phyloP scores from a whole-genome alignment of 2,329 filamentous ascomycete species.

The Dactylellina haptotyla region DNA sequence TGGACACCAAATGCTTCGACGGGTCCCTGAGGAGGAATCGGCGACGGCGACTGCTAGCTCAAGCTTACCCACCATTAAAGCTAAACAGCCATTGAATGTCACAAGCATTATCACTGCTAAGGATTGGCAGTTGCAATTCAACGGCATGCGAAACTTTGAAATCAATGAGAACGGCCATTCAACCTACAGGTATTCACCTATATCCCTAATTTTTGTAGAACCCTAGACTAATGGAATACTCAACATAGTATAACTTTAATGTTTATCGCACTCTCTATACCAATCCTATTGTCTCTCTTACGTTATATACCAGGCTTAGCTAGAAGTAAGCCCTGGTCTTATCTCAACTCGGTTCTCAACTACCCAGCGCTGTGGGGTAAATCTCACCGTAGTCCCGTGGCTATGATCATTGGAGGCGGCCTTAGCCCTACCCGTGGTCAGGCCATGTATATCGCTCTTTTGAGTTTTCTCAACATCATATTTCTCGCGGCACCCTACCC shows the following conservation, averaged over 20 bases:
- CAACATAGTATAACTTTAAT: conserved; percentile 56
- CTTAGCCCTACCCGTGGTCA: conserved; percentile 61
- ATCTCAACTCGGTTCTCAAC: conserved; percentile 59
- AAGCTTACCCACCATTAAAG: conserved; percentile 57
- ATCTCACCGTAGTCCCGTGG: conserved; percentile 59
- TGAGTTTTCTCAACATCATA: conserved; percentile 60
- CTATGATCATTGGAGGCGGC: conserved; percentile 56
- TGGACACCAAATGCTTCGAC: conserved; percentile 58
- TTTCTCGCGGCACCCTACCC: conserved; percentile 58
- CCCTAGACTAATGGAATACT: neutral
- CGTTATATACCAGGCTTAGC: conserved; percentile 60
- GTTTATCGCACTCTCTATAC: conserved; percentile 59
- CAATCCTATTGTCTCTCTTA: conserved; percentile 60
- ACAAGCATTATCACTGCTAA: conserved; percentile 59
- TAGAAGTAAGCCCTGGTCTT: conserved; percentile 57
- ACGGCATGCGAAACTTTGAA: conserved; percentile 67
- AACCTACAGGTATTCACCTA: conserved; percentile 52
- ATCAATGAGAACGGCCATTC: conserved; percentile 61
- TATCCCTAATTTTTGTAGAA: neutral
- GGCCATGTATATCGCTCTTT: conserved; percentile 60
- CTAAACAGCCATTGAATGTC: conserved; percentile 58
- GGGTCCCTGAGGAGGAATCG: conserved; percentile 56
- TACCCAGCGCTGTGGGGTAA: conserved; percentile 60
- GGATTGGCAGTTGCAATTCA: conserved; percentile 64
- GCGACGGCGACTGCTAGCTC: conserved; percentile 46